Conservation (phyloP, 306 rosid species). For the Betula pendula region DNA sequence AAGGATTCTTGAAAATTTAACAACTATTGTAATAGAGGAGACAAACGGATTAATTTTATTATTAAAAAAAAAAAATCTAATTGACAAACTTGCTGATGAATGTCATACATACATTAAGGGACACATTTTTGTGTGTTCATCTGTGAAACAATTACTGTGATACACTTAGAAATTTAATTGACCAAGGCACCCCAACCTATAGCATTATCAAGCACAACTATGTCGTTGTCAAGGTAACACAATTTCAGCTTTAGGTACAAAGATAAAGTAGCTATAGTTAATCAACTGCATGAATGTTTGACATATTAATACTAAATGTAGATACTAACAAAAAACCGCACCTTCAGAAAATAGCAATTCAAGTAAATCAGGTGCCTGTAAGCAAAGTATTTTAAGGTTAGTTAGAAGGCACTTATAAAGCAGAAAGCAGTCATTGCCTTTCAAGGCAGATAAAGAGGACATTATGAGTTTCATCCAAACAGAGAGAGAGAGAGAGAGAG, state of each 20-base stretch:
- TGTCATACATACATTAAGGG: background rate
- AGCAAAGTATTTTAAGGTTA: constrained; percentile 37
- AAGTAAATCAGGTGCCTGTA: constrained; percentile 90
- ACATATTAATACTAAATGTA: background rate
- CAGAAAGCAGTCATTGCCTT: constrained; percentile 14
- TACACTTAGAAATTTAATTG: background rate
- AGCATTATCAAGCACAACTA: background rate
- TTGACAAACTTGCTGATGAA: background rate
- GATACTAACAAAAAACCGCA: constrained; percentile 21
- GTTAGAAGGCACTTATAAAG: constrained; percentile 24
- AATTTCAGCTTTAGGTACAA: background rate
- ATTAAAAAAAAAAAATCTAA: background rate
- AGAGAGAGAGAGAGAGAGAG: constrained; percentile 1
- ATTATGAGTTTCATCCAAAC: background rate
- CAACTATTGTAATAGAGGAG: background rate
- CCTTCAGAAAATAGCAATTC: constrained; percentile 72
- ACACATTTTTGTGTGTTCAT: background rate
- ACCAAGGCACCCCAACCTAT: background rate
- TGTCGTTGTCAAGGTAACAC: background rate
- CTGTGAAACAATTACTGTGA: background rate
- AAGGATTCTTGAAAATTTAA: background rate
- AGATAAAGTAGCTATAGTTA: constrained; percentile 9
- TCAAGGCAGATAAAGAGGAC: constrained; percentile 10
- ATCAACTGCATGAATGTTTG: background rate
- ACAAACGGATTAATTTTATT: background rate